Conservation (phyloP, 148 eudicot genomes). For the Linanthus parryae region DNA sequence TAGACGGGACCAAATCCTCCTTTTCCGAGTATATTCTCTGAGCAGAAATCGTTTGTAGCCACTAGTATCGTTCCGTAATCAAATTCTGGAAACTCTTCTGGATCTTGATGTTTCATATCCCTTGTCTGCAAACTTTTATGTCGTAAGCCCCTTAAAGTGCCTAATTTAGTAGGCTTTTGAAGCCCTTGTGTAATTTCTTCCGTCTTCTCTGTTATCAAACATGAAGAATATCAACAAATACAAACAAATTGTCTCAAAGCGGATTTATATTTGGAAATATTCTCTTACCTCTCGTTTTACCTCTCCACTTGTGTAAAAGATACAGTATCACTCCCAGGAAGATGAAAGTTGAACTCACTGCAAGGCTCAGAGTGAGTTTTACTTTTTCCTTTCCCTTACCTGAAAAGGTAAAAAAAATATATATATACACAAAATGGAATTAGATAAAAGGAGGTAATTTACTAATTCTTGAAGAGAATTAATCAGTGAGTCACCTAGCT, state of each 20-base stretch:
- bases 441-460: not conserved
- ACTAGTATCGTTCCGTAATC: conserved; percentile 11
- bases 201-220: no score
- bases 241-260: no score
- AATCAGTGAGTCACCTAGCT: no score
- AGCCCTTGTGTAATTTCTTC: no score
- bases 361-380: conserved; percentile 3
- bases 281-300: conserved; percentile 7
- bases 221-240: no score
- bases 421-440: not conserved
- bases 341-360: conserved; percentile 1
- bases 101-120: not conserved
- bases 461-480: no score
- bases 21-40: conserved; percentile 20
- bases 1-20: no score
- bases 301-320: not conserved
- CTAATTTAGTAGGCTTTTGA: no score
- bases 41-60: conserved; percentile 20
- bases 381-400: not conserved
- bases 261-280: not conserved
- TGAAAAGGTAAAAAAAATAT: not conserved
- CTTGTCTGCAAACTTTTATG: no score
- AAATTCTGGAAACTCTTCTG: conserved; percentile 11
- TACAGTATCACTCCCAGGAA: conserved; percentile 6
- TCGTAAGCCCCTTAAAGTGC: no score